Base-by-base conservation (phyloP, 2,329 filamentous ascomycete species). In the Botrytis aclada region DNA sequence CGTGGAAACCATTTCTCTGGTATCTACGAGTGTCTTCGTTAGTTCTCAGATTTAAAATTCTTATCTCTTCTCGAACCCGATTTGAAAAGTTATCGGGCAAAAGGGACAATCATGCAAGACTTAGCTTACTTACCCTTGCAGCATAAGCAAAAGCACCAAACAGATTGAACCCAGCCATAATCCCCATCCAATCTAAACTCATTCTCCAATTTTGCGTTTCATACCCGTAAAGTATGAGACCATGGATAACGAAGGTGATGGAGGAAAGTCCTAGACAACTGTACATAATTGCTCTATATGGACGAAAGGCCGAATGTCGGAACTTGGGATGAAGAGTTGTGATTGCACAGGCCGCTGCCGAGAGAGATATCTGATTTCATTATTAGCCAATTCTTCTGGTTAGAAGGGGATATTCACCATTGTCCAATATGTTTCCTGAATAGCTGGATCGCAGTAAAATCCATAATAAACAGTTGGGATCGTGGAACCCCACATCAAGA, bases 401-500 rank as follows among this genome's bases (percentile, higher is more conserved):
- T 61, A 20, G 54, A 56, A 25, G 6, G 32, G 22, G 2, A 2
- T 8, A 18, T 14, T 32, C 34, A 73, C 66, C 60, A 70, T 65
- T 12, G 74, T 74, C 77, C 81, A 83, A 74, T 84, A 83, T 2
- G 79, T 66, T 37, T 72, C 78, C 61, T 81, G 79, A 60, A 82
- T 73, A 12, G 58, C 41, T n/a, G 77, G 77, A 73, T 83, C 82
- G 73, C 81, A 84, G 74, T 83, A 84, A 72, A 84, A 84, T 8
- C 80, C 79, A 54, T 83, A 80, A 71, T 84, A 84, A 25, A 84
- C 76, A 3, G 81, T 82, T 9, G 82, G 81, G 20, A 83, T 77
- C 34, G 84, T 83, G 20, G 80, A 81, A 7, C 82, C 82, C 67
- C 83, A 76, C 56, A 82, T 84, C 70, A 83, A 78, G 22, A 83